Percentiles rank a stretch among this genome's conserved stretches.
phyloP scores from a whole-genome alignment of 2,329 filamentous ascomycete genomes.

The Stenocarpella maydis region DNA sequence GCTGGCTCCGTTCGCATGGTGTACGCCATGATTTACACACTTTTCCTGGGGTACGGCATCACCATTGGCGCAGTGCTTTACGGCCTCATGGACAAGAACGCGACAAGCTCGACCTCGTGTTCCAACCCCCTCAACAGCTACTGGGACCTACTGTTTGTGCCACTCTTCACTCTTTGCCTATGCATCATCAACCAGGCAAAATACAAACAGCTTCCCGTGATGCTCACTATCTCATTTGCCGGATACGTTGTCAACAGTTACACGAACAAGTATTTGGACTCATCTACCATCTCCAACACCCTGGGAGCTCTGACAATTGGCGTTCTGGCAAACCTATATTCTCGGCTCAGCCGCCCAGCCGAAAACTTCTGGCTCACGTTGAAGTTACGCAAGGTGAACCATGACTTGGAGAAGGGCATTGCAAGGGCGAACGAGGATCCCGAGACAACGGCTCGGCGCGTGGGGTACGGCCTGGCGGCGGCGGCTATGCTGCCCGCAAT shows the following conservation, averaged over 20 bases:
- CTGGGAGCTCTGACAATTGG: constrained; percentile 80
- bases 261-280: constrained; percentile 70
- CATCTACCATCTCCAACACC: constrained; percentile 79
- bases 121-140: constrained; percentile 55
- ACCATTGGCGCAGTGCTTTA: constrained; percentile 72
- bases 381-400: constrained; percentile 45
- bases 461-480: constrained; percentile 81
- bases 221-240: constrained; percentile 76
- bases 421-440: constrained; percentile 39
- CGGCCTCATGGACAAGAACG: constrained; percentile 64
- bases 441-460: constrained; percentile 45
- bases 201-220: constrained; percentile 78
- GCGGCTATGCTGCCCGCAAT: constrained; percentile 88
- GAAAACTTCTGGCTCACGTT: constrained; percentile 63
- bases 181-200: constrained; percentile 74
- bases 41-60: constrained; percentile 77
- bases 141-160: constrained; percentile 65
- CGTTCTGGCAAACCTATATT: constrained; percentile 81
- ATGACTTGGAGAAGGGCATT: constrained; percentile 42
- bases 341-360: constrained; percentile 67
- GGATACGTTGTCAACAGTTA: constrained; percentile 83
- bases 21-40: constrained; percentile 77
- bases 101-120: constrained; percentile 58
- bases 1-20: constrained; percentile 78
- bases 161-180: constrained; percentile 72